Evolutionary conservation across 2,329 filamentous ascomycete genomes (phyloP), one percentile per base, ranked within the genome.

Genomic region (Arachnopeziza araneosa): DNA sequence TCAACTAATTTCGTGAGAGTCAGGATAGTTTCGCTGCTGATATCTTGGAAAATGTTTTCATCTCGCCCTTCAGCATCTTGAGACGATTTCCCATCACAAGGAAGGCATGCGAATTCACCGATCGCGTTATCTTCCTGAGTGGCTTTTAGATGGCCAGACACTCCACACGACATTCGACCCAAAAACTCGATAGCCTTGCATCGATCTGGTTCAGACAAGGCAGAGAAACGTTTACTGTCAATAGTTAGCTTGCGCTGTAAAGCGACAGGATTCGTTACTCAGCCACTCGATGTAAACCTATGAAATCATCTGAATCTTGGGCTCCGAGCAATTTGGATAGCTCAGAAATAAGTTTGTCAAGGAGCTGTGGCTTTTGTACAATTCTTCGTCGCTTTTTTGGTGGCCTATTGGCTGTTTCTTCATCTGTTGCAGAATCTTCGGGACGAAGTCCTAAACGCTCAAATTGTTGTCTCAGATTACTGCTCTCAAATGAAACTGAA

Each of bases 131-230:
- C 63, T 50, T 69, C 68, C 60, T 68, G 63, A 48, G 52, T 64
- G 24, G 63, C 58, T 5, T 21, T 64, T 53, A 86, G 71, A 7
- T 75, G 79, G 32, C 76, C 75, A 59, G 82, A 79, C 17, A 77
- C 75, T 19, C 80, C 80, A 70, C 87, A 90, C 21, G 82, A 76
- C 54, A 85, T 71, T 54, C 78, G 79, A 2, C 85, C 83, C 17
- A 91, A 69, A 12, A 80, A 70, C 48, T 83, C 75, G 50, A 89
- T 74, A 9, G 79, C 73, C 36, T 77, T 76, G 65, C 80, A 83
- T 68, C 83, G 80, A 24, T 79, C 74, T 8, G 73, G 61, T 60
- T 85, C 80, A 19, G 76, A 66, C 4, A 84, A 71, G 17, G 72
- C 69, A 14, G 76, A 67, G 67, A 85, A 85, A 23, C 69, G 69